Evolutionary conservation across 2,329 filamentous ascomycete species (phyloP), one percentile per base, ranked within the genome.

Genomic region (Fusarium miscanthi): DNA sequence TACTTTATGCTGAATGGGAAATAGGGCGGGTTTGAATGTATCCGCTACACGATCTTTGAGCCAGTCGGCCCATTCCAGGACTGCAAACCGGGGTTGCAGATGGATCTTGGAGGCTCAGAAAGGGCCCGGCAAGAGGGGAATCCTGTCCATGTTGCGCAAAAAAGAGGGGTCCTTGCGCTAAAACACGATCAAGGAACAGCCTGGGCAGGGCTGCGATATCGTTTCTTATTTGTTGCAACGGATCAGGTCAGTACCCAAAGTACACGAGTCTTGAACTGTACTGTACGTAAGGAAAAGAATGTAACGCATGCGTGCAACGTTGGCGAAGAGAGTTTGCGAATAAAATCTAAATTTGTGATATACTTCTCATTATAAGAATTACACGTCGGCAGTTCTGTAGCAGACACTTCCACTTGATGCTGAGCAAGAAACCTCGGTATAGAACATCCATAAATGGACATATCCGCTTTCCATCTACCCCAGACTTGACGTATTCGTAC

Each of bases 401-500:
- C 21, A n/a, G 14, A n/a, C 31, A 23, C 42, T 58, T 58, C 19
- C n/a, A 13, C 31, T 25, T 35, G 41, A 27, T 33, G 54, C 42
- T 46, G 59, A 63, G 23, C 23, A 46, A 48, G 41, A 42, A 23
- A 46, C 27, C 48, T 54, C 21, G 27, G 30, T 27, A 41, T 12
- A 33, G 30, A 27, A 31, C 10, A 31, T 33, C 25, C 33, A 40
- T 35, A 12, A 27, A 52, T 52, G 33, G 23, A 35, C 27, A 46
- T 64, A 27, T 41, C 35, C n/a, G 42, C 16, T 30, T 30, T 25
- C 16, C 21, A 51, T 52, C 38, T 60, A 40, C 63, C 65, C 31
- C 63, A 37, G 49, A 31, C 37, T 49, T 41, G 52, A 42, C 69
- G 69, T 71, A 71, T 71, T 68, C 69, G 69, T 71, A 71, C 62